A percentile compares a stretch with the other conserved stretches of the same genome.
Conservation (phyloP, 2,329 filamentous ascomycete species). For the Aspergillus pseudotamarii region DNA sequence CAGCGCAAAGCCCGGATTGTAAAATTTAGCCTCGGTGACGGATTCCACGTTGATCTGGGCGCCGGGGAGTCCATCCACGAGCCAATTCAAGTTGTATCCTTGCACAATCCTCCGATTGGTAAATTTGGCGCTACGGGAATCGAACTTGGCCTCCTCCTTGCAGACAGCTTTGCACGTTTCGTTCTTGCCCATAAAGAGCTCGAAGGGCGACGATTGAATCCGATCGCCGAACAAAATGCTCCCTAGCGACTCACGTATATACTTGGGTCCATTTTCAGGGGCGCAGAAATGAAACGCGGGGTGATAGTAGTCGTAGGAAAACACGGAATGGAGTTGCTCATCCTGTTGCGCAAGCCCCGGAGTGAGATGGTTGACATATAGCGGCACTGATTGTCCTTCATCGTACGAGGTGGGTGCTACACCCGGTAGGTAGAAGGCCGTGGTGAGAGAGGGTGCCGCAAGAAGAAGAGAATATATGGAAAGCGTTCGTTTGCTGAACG, state of each 20-base stretch:
- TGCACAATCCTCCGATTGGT: conserved; percentile 81
- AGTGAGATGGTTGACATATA: conserved; percentile 91
- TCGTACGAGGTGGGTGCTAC: conserved; percentile 94
- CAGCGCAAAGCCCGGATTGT: conserved; percentile 87
- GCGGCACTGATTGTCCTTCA: conserved; percentile 74
- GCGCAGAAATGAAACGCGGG: conserved; percentile 84
- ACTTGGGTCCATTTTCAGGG: conserved; percentile 73
- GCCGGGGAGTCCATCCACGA: conserved; percentile 90
- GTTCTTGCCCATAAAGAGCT: conserved; percentile 82
- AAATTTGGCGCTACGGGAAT: conserved; percentile 70
- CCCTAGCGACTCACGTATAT: conserved; percentile 85
- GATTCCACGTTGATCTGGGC: conserved; percentile 80
- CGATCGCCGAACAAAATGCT: conserved; percentile 97
- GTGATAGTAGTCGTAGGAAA: conserved; percentile 96
- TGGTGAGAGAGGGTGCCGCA: conserved; percentile 40
- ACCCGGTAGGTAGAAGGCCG: conserved; percentile 93
- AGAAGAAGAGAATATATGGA: conserved; percentile 35
- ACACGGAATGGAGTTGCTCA: conserved; percentile 82
- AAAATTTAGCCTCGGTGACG: conserved; percentile 76
- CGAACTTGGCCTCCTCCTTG: conserved; percentile 64
- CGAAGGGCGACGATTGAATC: conserved; percentile 94
- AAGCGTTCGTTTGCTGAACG: conserved; percentile 33
- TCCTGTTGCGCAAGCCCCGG: conserved; percentile 78
- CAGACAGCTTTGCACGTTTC: conserved; percentile 86
- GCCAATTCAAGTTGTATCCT: conserved; percentile 91